Evolutionary conservation across 768 basidiomycete genomes (phyloP), one percentile per base, ranked within the genome.

Genomic region (Boletus tomentosulus): DNA sequence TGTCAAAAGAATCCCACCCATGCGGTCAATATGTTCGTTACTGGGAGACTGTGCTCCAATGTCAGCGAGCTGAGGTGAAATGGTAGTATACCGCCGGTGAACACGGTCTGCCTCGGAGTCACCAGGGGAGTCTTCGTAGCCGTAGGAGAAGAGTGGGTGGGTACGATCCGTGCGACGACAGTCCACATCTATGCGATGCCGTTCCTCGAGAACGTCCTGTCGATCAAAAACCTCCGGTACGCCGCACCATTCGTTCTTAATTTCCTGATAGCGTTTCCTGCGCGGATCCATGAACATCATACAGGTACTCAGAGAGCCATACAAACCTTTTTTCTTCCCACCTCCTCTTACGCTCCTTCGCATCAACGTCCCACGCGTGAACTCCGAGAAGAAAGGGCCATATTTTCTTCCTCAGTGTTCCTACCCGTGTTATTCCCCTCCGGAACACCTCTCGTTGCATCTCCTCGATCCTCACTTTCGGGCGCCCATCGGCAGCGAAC

Each of bases 101-200:
- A 67, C 33, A 44, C 54, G 72, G 33, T 78, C 76, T 58, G 84
- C 84, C 66, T 86, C 85, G 22, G 80, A 76, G 45, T 80, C 77
- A 28, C 67, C 54, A 28, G 71, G 60, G 1, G 64, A 51, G 46
- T 73, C 68, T 27, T 71, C 54, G 27, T 71, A 60, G 68, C 74
- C 71, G 25, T 73, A 75, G 3, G 86, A 81, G 63, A 97, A 98
- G 51, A 98, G 77, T 6, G 91, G 85, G 61, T 98, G 96, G n/a
- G 80, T 87, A 35, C 97, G 81, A 70, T 99, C 97, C 22, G 97
- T 99, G 27, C 97, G 82, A 54, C 95, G 86, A 63, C 97, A 98
- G 66, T 98, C 97, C 53, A 99, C 97, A 64, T 98, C 92, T 61
- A 93, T 92, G 25, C 92, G 83, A 71, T 93, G 92, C n/a, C 89